A percentile compares a stretch with the other conserved stretches of the same genome.
Evolutionary conservation across 1,139 yeast genomes (phyloP).

Genomic region (Pichia sp.): DNA sequence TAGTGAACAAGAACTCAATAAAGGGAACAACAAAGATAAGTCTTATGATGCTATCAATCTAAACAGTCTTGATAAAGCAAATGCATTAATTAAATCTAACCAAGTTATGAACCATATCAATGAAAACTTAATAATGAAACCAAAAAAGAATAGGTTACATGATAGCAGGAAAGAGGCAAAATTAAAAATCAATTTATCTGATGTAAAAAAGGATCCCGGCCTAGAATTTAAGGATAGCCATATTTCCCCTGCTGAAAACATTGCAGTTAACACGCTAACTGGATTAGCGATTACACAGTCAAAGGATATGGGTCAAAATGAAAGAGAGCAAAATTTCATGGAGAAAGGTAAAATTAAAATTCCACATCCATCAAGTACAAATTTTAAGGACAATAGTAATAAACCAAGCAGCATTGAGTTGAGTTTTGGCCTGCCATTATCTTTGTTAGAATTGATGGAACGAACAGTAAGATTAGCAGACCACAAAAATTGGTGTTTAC

Average conservation of each 20-base stretch:
- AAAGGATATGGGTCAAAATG: constrained; percentile 7
- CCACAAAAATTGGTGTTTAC: constrained; percentile 44
- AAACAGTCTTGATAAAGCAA: too few species aligned
- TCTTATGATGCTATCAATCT: too few species aligned
- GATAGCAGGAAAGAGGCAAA: too few species aligned
- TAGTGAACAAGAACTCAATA: constrained; percentile 8
- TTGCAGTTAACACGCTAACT: constrained; percentile 15
- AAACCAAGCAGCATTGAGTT: constrained; percentile 32
- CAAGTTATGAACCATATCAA: too few species aligned
- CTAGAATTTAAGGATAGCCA: too few species aligned
- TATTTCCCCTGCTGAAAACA: neutral
- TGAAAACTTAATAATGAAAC: too few species aligned
- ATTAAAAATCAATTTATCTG: too few species aligned
- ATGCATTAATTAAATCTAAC: too few species aligned
- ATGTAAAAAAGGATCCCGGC: too few species aligned
- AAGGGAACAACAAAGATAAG: too few species aligned
- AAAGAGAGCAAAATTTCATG: constrained; percentile 16
- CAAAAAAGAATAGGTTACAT: too few species aligned
- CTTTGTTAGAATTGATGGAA: constrained; percentile 40
- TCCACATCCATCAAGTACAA: constrained; percentile 15
- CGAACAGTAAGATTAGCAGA: constrained; percentile 44
- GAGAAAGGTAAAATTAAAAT: constrained; percentile 11
- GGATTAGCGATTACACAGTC: constrained; percentile 15
- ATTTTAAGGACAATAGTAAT: neutral
- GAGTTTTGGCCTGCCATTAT: constrained; percentile 44